Percentiles rank a stretch among this genome's conserved stretches.
Evolutionary conservation across 179 eudicot genomes (phyloP).

Genomic region (Actinidia arguta): DNA sequence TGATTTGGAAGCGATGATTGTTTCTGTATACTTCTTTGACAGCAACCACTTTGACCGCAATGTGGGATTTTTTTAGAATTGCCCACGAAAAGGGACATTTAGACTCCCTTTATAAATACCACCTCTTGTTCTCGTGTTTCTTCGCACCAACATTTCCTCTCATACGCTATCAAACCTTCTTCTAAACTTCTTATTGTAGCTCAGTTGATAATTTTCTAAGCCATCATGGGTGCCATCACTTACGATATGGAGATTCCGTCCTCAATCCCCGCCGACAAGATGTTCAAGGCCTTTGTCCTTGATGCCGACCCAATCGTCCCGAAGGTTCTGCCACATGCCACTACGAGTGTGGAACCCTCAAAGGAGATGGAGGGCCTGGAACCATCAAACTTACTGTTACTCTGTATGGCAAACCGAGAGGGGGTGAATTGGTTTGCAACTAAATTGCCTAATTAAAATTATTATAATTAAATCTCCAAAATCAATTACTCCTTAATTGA

Average conservation of each 20-base stretch:
- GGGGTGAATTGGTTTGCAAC: no score
- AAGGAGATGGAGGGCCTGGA: conserved; percentile 35
- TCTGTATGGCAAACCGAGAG: no score
- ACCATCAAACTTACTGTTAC: conserved; percentile 34
- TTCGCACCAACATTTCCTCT: neutral
- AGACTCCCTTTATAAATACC: neutral
- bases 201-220: neutral
- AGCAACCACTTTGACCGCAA: no score
- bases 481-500: no score
- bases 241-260: conserved; percentile 14
- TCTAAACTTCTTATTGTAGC: neutral
- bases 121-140: neutral
- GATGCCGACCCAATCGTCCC: conserved; percentile 16
- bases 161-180: no score
- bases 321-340: neutral
- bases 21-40: no score
- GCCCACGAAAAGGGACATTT: no score
- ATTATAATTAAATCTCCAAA: no score
- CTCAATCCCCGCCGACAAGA: conserved; percentile 14
- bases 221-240: conserved; percentile 16
- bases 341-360: neutral
- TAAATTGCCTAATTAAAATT: no score
- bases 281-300: conserved; percentile 35
- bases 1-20: no score
- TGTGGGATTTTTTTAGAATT: no score